Base-by-base conservation (phyloP, 1,139 yeast species). In the Candida glucosophila region DNA sequence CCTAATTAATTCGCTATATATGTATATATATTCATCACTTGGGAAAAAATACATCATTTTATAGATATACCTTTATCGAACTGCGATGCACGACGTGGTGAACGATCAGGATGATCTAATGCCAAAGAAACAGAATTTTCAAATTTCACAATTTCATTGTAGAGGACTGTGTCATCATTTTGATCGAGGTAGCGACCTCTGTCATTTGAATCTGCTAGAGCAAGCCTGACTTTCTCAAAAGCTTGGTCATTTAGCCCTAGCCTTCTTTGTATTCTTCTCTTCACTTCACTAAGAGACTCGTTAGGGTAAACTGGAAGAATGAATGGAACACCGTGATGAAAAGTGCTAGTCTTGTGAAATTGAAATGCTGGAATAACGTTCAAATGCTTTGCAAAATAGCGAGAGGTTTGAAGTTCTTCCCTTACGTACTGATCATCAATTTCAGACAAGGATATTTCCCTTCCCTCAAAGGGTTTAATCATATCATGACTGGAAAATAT, bases 301-400 rank as follows among this genome's bases (percentile, higher is more conserved):
- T 64, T 65, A 3, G 80, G 77, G 28, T 67, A 59, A 6, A 83
- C 52, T 9, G 76, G 71, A 44, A 90, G 80, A 14, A 80, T 57
- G 48, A 90, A 90, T 5, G 98, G 95, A 18, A 80, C 63, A n/a
- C 97, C 92, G 48, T 92, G 98, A 12, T 74, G 63, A 36, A 75
- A 71, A 23, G 63, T 65, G 12, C 78, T 66, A 25, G 76, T 83
- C 40, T 78, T 81, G 47, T 78, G 71, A 55, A 78, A 90, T 45
- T 90, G 97, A 45, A 76, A 69, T 2, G 57, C 67, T 0, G 70
- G 66, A 9, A 63, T 49, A 25, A 36, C 75, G 33, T 64, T 64
- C 29, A 65, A 40, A 29, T 45, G 48, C 26, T 59, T 55, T 17
- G 67, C 62, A 47, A 34, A 57, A 29, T 39, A 40, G 22, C 46